phyloP scores from a whole-genome alignment of 176 grass and related monocot genomes.

The Lolium multiflorum region DNA sequence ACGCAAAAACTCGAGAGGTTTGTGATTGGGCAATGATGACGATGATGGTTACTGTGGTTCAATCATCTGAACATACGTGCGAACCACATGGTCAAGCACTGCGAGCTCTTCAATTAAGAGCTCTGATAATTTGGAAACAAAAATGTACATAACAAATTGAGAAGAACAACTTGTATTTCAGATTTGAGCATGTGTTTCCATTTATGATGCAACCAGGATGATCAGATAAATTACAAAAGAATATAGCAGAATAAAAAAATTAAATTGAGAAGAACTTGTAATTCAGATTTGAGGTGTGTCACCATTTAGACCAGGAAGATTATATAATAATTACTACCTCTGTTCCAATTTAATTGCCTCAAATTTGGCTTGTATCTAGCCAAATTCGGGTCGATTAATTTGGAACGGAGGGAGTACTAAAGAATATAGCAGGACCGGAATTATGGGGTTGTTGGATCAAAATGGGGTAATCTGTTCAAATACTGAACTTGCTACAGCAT shows the following conservation, averaged over 20 bases:
- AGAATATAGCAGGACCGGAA: not conserved
- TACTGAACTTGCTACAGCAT: not conserved
- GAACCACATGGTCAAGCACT: not conserved
- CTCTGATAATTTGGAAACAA: not conserved
- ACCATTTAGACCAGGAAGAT: too few relatives aligned
- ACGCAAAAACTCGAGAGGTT: not conserved
- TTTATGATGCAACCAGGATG: not conserved
- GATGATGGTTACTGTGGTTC: not conserved
- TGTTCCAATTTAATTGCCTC: too few relatives aligned
- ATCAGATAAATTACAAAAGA: not conserved
- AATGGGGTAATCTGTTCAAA: not conserved
- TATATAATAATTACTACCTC: too few relatives aligned
- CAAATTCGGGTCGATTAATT: too few relatives aligned
- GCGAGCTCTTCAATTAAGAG: not conserved
- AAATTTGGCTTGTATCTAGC: too few relatives aligned
- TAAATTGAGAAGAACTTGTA: too few relatives aligned
- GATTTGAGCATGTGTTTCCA: not conserved
- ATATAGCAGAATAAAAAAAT: not conserved
- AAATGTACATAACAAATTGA: not conserved
- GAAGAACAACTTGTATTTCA: not conserved
- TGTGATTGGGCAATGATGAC: not conserved
- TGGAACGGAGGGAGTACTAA: too few relatives aligned
- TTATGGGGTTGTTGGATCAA: not conserved
- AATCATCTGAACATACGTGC: not conserved
- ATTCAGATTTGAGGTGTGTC: too few relatives aligned